phyloP scores from a whole-genome alignment of 495 filamentous ascomycete species.

The Penicillium longicatenatum region DNA sequence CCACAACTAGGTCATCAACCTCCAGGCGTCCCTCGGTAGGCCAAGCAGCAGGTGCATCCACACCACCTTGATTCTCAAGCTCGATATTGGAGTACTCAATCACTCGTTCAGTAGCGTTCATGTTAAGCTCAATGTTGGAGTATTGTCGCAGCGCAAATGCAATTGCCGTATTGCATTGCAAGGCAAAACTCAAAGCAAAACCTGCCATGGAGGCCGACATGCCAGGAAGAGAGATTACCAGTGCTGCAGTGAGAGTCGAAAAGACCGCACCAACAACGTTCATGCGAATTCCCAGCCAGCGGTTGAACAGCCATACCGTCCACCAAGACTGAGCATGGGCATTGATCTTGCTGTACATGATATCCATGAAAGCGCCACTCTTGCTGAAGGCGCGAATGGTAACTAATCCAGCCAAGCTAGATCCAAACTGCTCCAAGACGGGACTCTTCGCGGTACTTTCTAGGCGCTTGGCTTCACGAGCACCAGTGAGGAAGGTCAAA shows the following conservation, averaged over 20 bases:
- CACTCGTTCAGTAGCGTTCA: constrained; percentile 84
- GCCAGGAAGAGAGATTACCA: constrained; percentile 61
- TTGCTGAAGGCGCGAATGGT: constrained; percentile 79
- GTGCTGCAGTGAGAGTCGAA: constrained; percentile 59
- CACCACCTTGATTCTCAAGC: constrained; percentile 62
- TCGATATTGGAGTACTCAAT: constrained; percentile 75
- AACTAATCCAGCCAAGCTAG: constrained; percentile 66
- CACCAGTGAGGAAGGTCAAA: constrained; percentile 62
- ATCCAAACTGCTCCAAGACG: constrained; percentile 75
- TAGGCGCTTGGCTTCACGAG: constrained; percentile 74
- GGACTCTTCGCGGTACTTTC: constrained; percentile 74
- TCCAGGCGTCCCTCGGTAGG: constrained; percentile 75
- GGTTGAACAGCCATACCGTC: constrained; percentile 70
- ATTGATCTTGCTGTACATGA: constrained; percentile 69
- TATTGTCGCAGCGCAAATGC: constrained; percentile 50
- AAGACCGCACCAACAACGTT: constrained; percentile 70
- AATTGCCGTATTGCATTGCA: constrained; percentile 55
- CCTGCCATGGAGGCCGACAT: constrained; percentile 79
- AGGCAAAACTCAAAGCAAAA: constrained; percentile 67
- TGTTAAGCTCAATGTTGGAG: constrained; percentile 67
- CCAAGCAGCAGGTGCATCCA: constrained; percentile 73
- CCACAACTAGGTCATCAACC: constrained; percentile 69
- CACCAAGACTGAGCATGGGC: constrained; percentile 61
- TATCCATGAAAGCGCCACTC: constrained; percentile 59
- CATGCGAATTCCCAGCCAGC: constrained; percentile 77